These are phyloP conservation scores for Begonia peltatifolia DNA, from an alignment of 306 rosid genomes.

Conservation along the genomic window DNA sequence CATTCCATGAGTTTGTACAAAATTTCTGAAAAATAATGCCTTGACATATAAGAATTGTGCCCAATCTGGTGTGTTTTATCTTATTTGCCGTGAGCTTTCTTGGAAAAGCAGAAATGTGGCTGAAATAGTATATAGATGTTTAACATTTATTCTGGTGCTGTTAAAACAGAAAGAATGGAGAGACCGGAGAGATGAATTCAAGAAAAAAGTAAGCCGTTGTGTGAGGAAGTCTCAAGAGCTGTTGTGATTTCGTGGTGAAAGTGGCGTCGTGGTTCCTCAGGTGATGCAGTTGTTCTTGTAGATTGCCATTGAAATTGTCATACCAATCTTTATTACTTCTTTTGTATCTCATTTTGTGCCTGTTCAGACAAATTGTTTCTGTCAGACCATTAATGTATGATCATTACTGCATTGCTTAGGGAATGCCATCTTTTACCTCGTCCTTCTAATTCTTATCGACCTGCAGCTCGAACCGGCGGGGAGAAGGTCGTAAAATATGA, in stretches of 20 bases:
- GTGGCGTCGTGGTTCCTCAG: conserved; percentile 18
- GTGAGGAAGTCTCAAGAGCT: conserved; percentile 89
- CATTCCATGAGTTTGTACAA: too few relatives aligned
- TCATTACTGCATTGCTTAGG: not conserved
- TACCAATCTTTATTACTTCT: conserved; percentile 20
- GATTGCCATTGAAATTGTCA: conserved; percentile 37
- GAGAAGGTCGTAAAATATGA: too few relatives aligned
- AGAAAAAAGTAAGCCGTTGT: conserved; percentile 85
- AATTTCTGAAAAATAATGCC: too few relatives aligned
- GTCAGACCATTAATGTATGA: not conserved
- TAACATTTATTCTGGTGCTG: not conserved
- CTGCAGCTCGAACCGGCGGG: too few relatives aligned
- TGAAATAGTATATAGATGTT: too few relatives aligned
- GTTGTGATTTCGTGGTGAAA: conserved; percentile 21
- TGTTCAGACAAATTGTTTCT: not conserved
- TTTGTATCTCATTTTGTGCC: conserved; percentile 14
- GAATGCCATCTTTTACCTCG: not conserved
- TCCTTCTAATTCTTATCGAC: not conserved
- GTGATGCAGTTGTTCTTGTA: conserved; percentile 26
- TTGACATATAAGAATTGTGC: too few relatives aligned
- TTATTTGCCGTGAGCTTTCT: too few relatives aligned
- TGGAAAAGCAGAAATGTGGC: too few relatives aligned
- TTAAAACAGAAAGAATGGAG: conserved; percentile 88
- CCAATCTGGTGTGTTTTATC: too few relatives aligned
- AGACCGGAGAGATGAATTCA: conserved; percentile 86